These are phyloP conservation scores for Skeletonema costatum DNA, from an alignment of 108 stramenopile species.

Conservation along the genomic window DNA sequence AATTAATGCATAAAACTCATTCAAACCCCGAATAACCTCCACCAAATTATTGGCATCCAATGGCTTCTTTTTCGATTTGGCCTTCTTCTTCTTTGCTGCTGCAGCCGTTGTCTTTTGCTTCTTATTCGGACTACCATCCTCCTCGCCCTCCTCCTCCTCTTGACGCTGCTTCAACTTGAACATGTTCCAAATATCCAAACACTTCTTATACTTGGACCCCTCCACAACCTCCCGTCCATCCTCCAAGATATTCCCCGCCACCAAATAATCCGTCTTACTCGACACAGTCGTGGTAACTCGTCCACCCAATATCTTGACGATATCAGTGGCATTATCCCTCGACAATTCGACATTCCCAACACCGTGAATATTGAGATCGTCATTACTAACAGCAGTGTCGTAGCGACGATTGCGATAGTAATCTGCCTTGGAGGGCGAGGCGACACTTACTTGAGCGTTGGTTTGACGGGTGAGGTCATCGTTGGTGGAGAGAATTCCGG, in stretches of 20 bases:
- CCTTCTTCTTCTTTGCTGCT: neutral
- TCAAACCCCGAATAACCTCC: constrained; percentile 53
- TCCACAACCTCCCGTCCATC: constrained; percentile 87
- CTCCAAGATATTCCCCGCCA: constrained; percentile 86
- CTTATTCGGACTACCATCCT: neutral
- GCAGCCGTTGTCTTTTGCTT: constrained; percentile 4
- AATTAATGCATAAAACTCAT: constrained; percentile 64
- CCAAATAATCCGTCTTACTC: constrained; percentile 87
- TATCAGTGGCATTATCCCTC: constrained; percentile 72
- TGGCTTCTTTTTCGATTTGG: constrained; percentile 2
- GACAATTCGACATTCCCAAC: constrained; percentile 21
- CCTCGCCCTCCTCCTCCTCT: neutral
- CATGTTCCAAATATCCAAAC: constrained; percentile 50
- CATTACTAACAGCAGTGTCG: neutral
- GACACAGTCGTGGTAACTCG: constrained; percentile 76
- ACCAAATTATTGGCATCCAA: constrained; percentile 42
- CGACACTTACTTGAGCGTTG: constrained; percentile 7
- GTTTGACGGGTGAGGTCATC: neutral
- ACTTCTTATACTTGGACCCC: constrained; percentile 82
- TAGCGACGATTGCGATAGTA: constrained; percentile 30
- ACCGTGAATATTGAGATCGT: neutral
- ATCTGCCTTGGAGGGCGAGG: constrained; percentile 20
- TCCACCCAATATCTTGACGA: constrained; percentile 83
- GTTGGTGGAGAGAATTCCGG: constrained; percentile 60
- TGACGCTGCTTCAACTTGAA: constrained; percentile 23